Base-by-base conservation (phyloP, 2,329 filamentous ascomycete genomes). In the Aureobasidium sp. region DNA sequence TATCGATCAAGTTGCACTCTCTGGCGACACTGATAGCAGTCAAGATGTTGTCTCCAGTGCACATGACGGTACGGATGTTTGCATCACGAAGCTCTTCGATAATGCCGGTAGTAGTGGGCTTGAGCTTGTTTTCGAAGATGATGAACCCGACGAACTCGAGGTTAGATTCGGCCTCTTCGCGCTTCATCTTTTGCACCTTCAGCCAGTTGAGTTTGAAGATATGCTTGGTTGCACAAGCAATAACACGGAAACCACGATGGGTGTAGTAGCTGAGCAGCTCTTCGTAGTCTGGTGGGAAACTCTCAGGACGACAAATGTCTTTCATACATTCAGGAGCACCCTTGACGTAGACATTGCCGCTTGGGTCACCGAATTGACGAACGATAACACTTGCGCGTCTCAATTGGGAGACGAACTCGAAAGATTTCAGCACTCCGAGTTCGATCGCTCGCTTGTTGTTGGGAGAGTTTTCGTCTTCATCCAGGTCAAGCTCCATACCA, bases 51-150 rank as follows among this genome's bases (percentile, higher is more conserved):
- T 99, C 94, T 34, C 94, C 94, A 0, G 94, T 99, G 65, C 95
- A 95, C 94, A 99, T 99, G 55, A 96, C 86, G 32, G 89, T 88
- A 39, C 90, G 85, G 66, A 99, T 96, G 61, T 89, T 89, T 8
- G 95, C 93, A 58, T 87, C 80, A 36, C 85, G 82, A 3, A 99
- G 81, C 75, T 97, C 92, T 61, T 88, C 82, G 30, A 99, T 84
- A 37, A 97, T 89, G 1, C 82, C 82, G 1, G 89, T 82, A 0
- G 93, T 97, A 25, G 85, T 91, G 1, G 90, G 87, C 74, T 99
- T 99, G 64, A 99, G 78, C 76, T 99, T 99, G 77, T 99, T 99
- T 76, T 99, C 94, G 68, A 99, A 99, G 59, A 99, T 88, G 70
- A 99, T 97, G 76, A 99, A 99, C 5, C 94, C 94, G 39, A 92